Evolutionary conservation across 495 filamentous ascomycete genomes (phyloP).

Genomic region (Aspergillus sclerotioniger): DNA sequence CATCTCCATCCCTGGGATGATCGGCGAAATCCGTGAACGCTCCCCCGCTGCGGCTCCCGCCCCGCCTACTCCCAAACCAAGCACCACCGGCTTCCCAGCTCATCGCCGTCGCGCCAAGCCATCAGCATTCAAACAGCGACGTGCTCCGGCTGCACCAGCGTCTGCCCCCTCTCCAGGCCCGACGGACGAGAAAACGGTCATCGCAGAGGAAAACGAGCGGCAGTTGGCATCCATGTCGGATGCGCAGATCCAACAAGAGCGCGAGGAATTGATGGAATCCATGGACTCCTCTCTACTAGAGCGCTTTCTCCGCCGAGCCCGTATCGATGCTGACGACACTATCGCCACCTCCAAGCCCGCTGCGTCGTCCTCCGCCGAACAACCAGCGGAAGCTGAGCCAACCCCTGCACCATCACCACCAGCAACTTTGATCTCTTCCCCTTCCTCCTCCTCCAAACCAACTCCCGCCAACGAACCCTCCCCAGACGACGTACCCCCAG

Average conservation of each 20-base stretch:
- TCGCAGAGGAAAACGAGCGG: constrained; percentile 78
- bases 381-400: neutral
- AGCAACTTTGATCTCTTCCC: constrained; percentile 17
- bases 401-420: neutral
- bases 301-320: constrained; percentile 73
- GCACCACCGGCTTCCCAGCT: constrained; percentile 76
- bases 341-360: neutral
- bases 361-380: neutral
- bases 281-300: constrained; percentile 72
- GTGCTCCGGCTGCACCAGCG: constrained; percentile 26
- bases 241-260: constrained; percentile 74
- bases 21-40: constrained; percentile 80
- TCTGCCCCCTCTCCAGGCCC: neutral
- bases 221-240: constrained; percentile 76
- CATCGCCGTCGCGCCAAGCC: constrained; percentile 72
- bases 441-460: constrained; percentile 9
- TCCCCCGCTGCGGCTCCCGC: constrained; percentile 44
- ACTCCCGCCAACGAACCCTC: neutral
- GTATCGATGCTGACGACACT: constrained; percentile 60
- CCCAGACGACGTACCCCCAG: constrained; percentile 38
- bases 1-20: constrained; percentile 45
- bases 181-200: constrained; percentile 58
- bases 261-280: constrained; percentile 66
- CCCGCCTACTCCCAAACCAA: constrained; percentile 60
- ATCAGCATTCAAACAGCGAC: constrained; percentile 77